Evolutionary conservation across 2,329 filamentous ascomycete species (phyloP).

Genomic region (Chalaropsis ovoidea): DNA sequence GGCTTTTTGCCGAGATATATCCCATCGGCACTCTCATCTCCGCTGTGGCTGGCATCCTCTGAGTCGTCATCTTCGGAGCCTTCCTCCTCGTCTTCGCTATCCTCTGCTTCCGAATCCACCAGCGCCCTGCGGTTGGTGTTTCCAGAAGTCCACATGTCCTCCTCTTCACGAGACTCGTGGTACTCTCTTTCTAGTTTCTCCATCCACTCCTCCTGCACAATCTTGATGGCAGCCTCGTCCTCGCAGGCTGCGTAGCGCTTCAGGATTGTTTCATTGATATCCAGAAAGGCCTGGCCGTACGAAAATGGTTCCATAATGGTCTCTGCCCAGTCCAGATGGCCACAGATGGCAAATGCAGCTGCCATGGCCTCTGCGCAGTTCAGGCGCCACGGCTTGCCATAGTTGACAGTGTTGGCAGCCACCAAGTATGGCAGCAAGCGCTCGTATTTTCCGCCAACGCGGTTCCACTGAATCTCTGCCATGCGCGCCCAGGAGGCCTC

Average conservation of each 20-base stretch:
- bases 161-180: constrained; percentile 61
- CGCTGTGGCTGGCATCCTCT: constrained; percentile 37
- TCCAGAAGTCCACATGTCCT: constrained; percentile 81
- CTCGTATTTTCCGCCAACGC: constrained; percentile 89
- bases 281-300: constrained; percentile 78
- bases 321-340: constrained; percentile 81
- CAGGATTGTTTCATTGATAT: constrained; percentile 77
- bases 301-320: constrained; percentile 73
- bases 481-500: constrained; percentile 96
- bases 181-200: constrained; percentile 85
- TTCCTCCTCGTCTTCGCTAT: constrained; percentile 42
- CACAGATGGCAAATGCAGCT: constrained; percentile 86
- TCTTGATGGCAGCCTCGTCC: constrained; percentile 73
- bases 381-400: constrained; percentile 85
- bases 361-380: constrained; percentile 95
- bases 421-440: constrained; percentile 86
- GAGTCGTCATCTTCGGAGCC: constrained; percentile 42
- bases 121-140: constrained; percentile 64
- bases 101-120: constrained; percentile 46
- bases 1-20: constrained; percentile 52
- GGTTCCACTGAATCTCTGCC: constrained; percentile 78
- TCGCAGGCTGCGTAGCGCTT: constrained; percentile 76
- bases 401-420: constrained; percentile 93
- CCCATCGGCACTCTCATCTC: constrained; percentile 43
- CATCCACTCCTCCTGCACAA: constrained; percentile 78